phyloP scores from a whole-genome alignment of 805 yeast genomes.

The Cyberlindnera mississippiensis region DNA sequence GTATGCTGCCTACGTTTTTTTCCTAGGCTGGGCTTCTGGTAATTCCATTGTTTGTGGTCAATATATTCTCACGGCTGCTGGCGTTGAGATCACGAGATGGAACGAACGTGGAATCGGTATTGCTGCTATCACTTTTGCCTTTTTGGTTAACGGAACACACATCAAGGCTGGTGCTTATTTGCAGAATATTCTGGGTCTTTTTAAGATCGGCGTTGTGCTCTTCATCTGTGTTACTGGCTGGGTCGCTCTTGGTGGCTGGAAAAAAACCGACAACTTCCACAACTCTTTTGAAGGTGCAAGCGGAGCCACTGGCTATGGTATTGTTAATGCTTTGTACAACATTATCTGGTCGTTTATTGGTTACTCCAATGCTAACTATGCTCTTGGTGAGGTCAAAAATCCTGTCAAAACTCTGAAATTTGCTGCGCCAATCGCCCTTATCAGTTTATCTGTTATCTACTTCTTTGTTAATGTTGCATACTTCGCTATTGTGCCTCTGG shows the following conservation, averaged over 20 bases:
- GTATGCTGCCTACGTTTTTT: slow-evolving; percentile 49
- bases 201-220: slow-evolving; percentile 38
- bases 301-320: slow-evolving; percentile 42
- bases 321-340: slow-evolving; percentile 54
- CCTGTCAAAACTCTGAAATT: slow-evolving; percentile 54
- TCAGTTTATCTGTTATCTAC: slow-evolving; percentile 48
- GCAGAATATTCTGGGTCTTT: slow-evolving; percentile 50
- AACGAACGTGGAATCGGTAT: slow-evolving; percentile 46
- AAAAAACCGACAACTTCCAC: slow-evolving; percentile 31
- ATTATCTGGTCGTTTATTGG: slow-evolving; percentile 64
- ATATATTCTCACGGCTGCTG: slow-evolving; percentile 44
- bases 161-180: slow-evolving; percentile 49
- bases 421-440: slow-evolving; percentile 58
- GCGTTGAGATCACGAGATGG: slow-evolving; percentile 32
- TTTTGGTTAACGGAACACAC: slow-evolving; percentile 43
- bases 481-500: slow-evolving; percentile 40
- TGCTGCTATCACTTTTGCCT: slow-evolving; percentile 42
- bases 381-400: slow-evolving; percentile 51
- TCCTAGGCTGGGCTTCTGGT: slow-evolving; percentile 58
- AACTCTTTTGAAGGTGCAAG: slow-evolving; percentile 36
- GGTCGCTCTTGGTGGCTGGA: slow-evolving; percentile 19
- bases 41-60: slow-evolving; percentile 64
- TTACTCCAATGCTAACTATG: slow-evolving; percentile 69
- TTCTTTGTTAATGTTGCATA: slow-evolving; percentile 56
- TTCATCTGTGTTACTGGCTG: too few relatives aligned